phyloP scores from a whole-genome alignment of 2,329 filamentous ascomycete genomes.

The Colletotrichum endophyticum region DNA sequence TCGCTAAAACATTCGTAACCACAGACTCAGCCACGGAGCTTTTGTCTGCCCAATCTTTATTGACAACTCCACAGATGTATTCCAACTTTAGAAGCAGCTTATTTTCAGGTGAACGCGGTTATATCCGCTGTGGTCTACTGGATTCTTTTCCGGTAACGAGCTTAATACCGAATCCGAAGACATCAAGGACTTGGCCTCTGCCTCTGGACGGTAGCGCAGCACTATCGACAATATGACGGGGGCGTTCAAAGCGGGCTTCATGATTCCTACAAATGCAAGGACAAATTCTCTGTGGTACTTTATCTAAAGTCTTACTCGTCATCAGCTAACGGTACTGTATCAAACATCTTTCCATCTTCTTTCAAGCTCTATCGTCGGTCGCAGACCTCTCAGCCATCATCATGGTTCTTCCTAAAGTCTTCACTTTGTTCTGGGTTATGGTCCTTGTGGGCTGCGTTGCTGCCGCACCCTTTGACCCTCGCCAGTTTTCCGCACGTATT shows the following conservation, averaged over 20 bases:
- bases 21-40: too few relatives aligned
- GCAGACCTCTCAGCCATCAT: neutral
- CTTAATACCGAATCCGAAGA: neutral
- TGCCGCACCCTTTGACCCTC: neutral
- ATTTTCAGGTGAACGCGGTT: rapidly evolving
- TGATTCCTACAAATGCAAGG: neutral
- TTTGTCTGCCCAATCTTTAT: too few relatives aligned
- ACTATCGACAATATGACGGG: neutral
- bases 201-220: neutral
- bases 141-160: rapidly evolving
- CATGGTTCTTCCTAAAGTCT: neutral
- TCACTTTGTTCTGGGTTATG: neutral
- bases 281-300: neutral
- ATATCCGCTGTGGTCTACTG: too few relatives aligned
- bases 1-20: too few relatives aligned
- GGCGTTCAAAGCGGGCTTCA: rapidly evolving
- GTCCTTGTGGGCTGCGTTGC: neutral
- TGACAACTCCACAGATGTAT: too few relatives aligned
- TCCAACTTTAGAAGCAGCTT: too few relatives aligned
- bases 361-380: neutral
- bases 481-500: neutral
- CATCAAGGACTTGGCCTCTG: rapidly evolving
- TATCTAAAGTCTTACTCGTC: rapidly evolving
- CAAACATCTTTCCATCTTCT: neutral
- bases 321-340: rapidly evolving